phyloP scores from a whole-genome alignment of 371 early-diverging fungal genomes.

The Saksenaea oblongispora region DNA sequence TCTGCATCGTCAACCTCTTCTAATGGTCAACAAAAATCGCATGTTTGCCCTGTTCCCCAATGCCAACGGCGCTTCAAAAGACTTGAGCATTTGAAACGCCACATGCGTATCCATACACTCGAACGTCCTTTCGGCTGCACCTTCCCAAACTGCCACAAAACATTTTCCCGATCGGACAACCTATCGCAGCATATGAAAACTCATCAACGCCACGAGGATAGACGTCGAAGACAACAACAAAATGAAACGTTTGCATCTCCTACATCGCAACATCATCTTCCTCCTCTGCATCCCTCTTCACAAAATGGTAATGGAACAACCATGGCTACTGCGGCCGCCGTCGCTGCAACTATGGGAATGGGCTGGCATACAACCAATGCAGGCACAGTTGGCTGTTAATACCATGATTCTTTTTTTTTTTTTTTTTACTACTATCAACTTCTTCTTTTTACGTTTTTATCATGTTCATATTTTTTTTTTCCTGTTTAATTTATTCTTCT shows the following conservation, averaged over 20 bases:
- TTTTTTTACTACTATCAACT: background rate
- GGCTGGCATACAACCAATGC: constrained; percentile 4
- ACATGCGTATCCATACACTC: constrained; percentile 84
- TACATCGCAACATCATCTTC: constrained; percentile 6
- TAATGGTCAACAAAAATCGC: constrained; percentile 24
- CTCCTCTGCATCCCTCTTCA: constrained; percentile 9
- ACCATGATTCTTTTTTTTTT: background rate
- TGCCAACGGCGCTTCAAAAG: constrained; percentile 72
- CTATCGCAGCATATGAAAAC: constrained; percentile 65
- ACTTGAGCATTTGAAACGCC: constrained; percentile 88
- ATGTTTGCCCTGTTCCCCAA: constrained; percentile 48
- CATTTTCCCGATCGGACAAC: constrained; percentile 80
- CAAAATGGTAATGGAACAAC: background rate
- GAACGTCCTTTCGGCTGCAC: constrained; percentile 74
- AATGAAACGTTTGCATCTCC: background rate
- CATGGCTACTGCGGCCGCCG: constrained; percentile 1
- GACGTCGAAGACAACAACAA: constrained; percentile 24
- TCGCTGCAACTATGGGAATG: background rate
- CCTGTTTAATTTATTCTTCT: background rate
- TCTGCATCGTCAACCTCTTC: background rate
- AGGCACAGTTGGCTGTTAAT: background rate
- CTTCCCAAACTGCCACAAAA: constrained; percentile 68
- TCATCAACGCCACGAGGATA: constrained; percentile 49
- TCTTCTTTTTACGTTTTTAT: background rate
- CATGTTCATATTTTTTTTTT: constrained; percentile 1